Conservation (phyloP, 2,329 filamentous ascomycete species). For the Plectosphaerella sp. region DNA sequence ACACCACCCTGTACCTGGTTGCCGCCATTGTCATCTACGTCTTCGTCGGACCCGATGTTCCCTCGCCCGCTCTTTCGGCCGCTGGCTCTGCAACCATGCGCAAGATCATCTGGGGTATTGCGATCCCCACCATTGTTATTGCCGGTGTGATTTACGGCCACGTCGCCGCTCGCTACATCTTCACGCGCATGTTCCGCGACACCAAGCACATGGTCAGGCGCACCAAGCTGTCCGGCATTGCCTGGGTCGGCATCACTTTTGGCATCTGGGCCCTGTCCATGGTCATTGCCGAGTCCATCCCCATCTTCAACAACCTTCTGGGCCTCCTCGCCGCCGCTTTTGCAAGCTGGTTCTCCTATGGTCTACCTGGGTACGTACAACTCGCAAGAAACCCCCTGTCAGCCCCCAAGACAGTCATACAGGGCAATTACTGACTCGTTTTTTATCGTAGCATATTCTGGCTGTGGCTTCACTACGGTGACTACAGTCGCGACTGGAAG, state of each 20-base stretch:
- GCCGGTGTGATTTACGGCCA: constrained; percentile 68
- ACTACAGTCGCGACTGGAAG: constrained; percentile 28
- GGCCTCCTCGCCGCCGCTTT: constrained; percentile 60
- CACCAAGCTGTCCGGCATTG: constrained; percentile 43
- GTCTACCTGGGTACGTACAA: constrained; percentile 17
- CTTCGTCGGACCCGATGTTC: constrained; percentile 57
- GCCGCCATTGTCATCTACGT: constrained; percentile 65
- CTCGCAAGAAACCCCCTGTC: no score
- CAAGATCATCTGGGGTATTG: constrained; percentile 65
- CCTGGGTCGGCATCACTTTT: constrained; percentile 55
- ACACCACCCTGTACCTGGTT: constrained; percentile 59
- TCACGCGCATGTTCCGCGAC: constrained; percentile 57
- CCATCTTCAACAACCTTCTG: constrained; percentile 63
- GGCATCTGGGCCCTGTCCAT: constrained; percentile 57
- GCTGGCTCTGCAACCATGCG: constrained; percentile 46
- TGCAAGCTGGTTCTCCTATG: constrained; percentile 62
- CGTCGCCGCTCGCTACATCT: constrained; percentile 63
- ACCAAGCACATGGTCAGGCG: constrained; percentile 50
- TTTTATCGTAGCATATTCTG: constrained; percentile 44
- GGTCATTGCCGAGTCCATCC: constrained; percentile 65
- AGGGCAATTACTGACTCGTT: no score
- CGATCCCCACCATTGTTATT: constrained; percentile 66
- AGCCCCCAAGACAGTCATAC: no score
- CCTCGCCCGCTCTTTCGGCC: constrained; percentile 62
- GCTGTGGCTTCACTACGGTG: constrained; percentile 41